Base-by-base conservation (phyloP, 2,329 filamentous ascomycete genomes). In the Fusarium cicatricum region DNA sequence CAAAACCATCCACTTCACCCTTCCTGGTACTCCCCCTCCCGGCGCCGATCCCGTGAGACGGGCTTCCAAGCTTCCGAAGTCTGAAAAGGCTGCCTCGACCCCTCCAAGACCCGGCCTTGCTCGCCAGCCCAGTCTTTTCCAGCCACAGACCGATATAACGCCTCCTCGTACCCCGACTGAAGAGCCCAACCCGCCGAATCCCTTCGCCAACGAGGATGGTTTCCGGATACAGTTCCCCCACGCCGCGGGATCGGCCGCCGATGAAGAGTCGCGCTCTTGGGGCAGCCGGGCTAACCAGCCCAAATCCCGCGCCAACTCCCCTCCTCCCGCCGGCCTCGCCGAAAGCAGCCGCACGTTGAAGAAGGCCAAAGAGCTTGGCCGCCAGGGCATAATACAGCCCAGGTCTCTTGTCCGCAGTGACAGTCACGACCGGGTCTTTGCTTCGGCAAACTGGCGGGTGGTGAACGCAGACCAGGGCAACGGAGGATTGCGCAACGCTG, bases 401-500 rank as follows among this genome's bases (percentile, higher is more conserved):
- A 78, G 78, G 32, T 70, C 78, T 6, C 70, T 80, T 28, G 70
- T 73, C 42, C 78, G 85, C 39, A 88, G 85, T 68, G 83, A 87
- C 48, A 89, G 83, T 70, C 87, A 87, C 65, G 87, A 90, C 66
- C 79, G 82, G 28, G 83, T 89, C 41, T 93, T 93, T 68, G 89
- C 90, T 41, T 83, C 86, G n/a, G 89, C 90, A 10, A 83, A 89
- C 45, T 98, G 93, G 90, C 88, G 83, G 29, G 86, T 98, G 31
- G 90, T 92, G 56, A 88, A 89, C 51, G 91, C 92, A 1, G 89
- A 96, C 51, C 92, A 96, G 75, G 94, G 94, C 53, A 98, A 98
- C 70, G 93, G 92, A 17, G 95, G 94, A 16, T 83, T 98, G 42
- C 88, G 90, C 67, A 97, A 97, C 71, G 94, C 94, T 4, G 87